Base-by-base conservation (phyloP, 768 basidiomycete genomes). In the Hygrophoropsis aurantiaca region DNA sequence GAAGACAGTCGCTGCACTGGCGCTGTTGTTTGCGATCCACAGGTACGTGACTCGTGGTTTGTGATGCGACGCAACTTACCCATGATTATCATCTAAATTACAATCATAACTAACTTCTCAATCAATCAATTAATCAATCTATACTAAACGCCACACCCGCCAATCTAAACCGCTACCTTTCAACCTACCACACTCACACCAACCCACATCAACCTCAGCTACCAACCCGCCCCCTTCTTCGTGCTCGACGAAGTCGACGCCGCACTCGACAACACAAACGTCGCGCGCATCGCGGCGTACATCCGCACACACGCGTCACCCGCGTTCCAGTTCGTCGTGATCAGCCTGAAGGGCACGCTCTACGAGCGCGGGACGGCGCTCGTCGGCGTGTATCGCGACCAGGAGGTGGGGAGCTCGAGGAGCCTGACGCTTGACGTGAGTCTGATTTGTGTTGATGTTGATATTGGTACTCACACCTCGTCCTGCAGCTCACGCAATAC, bases 211-310 rank as follows among this genome's bases (percentile, higher is more conserved):
- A 19, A 8, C 21, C 19, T 0, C 49, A 94, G 94, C 57, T 97
- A 91, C 64, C 94, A 94, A 62, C 95, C 94, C 0, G 90, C 94
- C 3, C 95, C 94, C 0, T 97, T 97, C 74, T 97, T 98, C 64
- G 95, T 97, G 11, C 76, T 98, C n/a, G 95, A 98, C 60, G 95
- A 98, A 68, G 93, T 97, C 20, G 95, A 98, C 55, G 97, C 97
- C 10, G 95, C 97, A 0, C 76, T 98, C 33, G 95, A 98, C 70
- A 95, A 97, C 64, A 97, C 94, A n/a, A 98, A 99, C 55, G 95
- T 97, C 3, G 90, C 91, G 30, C 92, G 94, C 63, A 83, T 98
- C 26, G 95, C 95, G 11, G 87, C 89, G 53, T 99, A 97, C 61
- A 94, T 97, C 55, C 81, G 89, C 3, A 70, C 78, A 11, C 91